Evolutionary conservation across 2,329 filamentous ascomycete species (phyloP), one percentile per base, ranked within the genome.

Genomic region (Sclerotinia spermophila): DNA sequence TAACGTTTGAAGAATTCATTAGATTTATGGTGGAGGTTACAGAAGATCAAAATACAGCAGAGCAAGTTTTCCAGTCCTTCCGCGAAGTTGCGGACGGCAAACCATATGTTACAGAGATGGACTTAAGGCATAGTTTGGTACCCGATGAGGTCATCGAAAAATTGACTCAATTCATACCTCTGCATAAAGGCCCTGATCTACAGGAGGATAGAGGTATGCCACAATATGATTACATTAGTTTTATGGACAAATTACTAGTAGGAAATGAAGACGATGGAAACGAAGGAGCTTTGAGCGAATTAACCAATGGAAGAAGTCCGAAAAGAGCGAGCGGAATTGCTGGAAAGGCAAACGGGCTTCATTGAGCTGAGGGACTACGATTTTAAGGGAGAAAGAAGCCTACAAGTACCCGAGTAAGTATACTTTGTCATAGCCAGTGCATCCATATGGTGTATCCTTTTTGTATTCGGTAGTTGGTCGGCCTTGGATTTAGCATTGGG

Each of bases 1-100:
- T 99, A 67, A 96, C 92, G 6, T 99, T 99, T 79, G 96, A 99
- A 83, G 95, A 98, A 81, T 99, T 99, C 79, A 99, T 99, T 80
- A 90, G 93, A 53, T 99, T 99, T 85, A 99, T 99, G 96, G 96
- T 99, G 62, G 93, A 97, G 76, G 96, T 97, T 65, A 99, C 96
- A 19, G 96, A 99, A 82, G 96, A 99, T 79, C 96, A 99, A 82
- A 97, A 99, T 81, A 97, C 94, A 5, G 96, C 96, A 19, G 96
- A 98, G 82, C 96, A 99, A 81, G 96, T 99, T 7, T 98, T 96
- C 84, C 95, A 99, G 82, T 96, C 92, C 74, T 99, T 99, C 87
- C 89, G 90, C 71, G 96, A 99, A 82, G 96, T 99, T 60, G 96
- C 96, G 27, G 96, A 99, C 83, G 96, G 96, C 75, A 99, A 99